Percentiles rank a stretch among this genome's conserved stretches.
Conservation (phyloP, 345 rosid genomes). For the Acer saccharum region DNA sequence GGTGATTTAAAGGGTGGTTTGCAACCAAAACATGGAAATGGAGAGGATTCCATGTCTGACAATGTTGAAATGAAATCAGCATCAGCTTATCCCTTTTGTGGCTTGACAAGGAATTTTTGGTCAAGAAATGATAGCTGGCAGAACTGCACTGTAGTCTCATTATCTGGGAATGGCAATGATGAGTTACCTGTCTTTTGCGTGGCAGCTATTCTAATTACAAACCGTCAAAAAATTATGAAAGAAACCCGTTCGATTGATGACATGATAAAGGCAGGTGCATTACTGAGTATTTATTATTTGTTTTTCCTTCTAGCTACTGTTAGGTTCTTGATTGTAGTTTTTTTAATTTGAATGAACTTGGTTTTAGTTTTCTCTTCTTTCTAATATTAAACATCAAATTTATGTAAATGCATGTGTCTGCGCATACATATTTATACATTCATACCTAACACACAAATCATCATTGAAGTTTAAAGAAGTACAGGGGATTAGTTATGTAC, state of each 20-base stretch:
- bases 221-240: constrained; percentile 82
- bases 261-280: constrained; percentile 75
- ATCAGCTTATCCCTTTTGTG: constrained; percentile 65
- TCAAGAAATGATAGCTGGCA: constrained; percentile 57
- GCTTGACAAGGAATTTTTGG: constrained; percentile 73
- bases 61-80: constrained; percentile 50
- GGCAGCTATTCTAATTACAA: constrained; percentile 82
- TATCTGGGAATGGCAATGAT: constrained; percentile 62
- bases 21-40: constrained; percentile 46
- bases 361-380: background rate
- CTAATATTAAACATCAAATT: background rate
- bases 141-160: constrained; percentile 48
- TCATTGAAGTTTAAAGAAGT: background rate
- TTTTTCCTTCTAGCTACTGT: background rate
- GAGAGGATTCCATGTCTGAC: constrained; percentile 44
- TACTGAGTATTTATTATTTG: constrained; percentile 10
- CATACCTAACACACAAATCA: background rate
- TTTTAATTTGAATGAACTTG: constrained; percentile 4
- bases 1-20: constrained; percentile 39
- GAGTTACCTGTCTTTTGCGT: constrained; percentile 89
- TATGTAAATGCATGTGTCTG: background rate
- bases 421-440: background rate
- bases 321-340: constrained; percentile 10
- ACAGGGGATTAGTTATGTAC: background rate
- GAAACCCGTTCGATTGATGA: constrained; percentile 88